Conservation (phyloP, 139 green algal species). For the Micractinium sp. region DNA sequence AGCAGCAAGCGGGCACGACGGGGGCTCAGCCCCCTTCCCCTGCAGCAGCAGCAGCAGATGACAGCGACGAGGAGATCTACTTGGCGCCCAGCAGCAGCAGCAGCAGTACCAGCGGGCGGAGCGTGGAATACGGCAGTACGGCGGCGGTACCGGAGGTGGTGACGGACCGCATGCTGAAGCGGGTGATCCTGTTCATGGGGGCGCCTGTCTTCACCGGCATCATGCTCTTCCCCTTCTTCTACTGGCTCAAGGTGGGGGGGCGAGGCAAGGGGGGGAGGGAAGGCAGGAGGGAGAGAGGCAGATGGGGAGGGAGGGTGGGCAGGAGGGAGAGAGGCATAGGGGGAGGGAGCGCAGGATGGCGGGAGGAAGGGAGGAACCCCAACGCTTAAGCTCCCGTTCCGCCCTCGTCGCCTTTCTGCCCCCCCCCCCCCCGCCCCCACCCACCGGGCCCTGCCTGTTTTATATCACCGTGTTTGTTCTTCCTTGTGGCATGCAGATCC, state of each 20-base stretch:
- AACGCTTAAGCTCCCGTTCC: conserved; percentile 56
- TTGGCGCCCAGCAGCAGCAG: background rate
- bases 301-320: too few relatives aligned
- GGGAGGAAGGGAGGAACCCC: too few relatives aligned
- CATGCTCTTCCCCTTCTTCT: conserved; percentile 73
- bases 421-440: background rate
- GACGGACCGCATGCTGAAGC: conserved; percentile 75
- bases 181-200: conserved; percentile 70
- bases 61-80: background rate
- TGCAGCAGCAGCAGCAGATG: background rate
- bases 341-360: too few relatives aligned
- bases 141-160: conserved; percentile 36
- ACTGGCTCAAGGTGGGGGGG: conserved; percentile 65
- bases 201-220: conserved; percentile 66
- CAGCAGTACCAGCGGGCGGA: background rate
- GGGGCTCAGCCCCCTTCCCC: background rate
- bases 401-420: too few relatives aligned
- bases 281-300: too few relatives aligned
- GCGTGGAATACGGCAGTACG: conserved; percentile 12
- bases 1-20: conserved; percentile 8
- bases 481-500: conserved; percentile 49
- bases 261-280: too few relatives aligned
- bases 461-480: too few relatives aligned
- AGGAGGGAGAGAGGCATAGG: too few relatives aligned
- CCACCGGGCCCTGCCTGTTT: too few relatives aligned